Percentiles rank a stretch among this genome's conserved stretches.
phyloP scores from a whole-genome alignment of 179 eudicot species.

The Beta lomatogona region DNA sequence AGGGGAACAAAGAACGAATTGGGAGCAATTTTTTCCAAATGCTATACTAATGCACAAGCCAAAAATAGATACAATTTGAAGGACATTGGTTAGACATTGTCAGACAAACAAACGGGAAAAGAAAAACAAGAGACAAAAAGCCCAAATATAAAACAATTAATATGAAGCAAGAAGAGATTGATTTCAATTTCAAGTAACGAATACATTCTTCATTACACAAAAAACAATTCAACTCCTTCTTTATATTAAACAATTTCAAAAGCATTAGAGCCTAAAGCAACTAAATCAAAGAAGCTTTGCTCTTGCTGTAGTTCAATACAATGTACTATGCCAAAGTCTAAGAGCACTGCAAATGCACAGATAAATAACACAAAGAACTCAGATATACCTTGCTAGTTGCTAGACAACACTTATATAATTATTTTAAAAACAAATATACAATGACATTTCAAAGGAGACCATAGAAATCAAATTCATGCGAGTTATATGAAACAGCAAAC shows the following conservation, averaged over 20 bases:
- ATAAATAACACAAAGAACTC: background rate
- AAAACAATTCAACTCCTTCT: background rate
- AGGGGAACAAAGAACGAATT: background rate
- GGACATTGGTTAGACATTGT: background rate
- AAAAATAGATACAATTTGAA: slow-evolving; percentile 6
- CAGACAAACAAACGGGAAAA: background rate
- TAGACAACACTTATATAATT: background rate
- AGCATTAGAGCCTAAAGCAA: background rate
- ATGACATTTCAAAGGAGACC: background rate
- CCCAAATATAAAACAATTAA: background rate
- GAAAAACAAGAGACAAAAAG: background rate
- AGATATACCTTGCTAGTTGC: background rate
- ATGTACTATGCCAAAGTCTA: background rate
- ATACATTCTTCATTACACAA: too few species aligned
- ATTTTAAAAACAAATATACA: background rate
- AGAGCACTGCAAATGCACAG: background rate
- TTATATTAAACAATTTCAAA: background rate
- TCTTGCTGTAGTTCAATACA: background rate
- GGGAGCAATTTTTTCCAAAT: slow-evolving; percentile 1
- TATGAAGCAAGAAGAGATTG: background rate
- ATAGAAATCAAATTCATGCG: background rate
- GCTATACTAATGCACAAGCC: slow-evolving; percentile 9
- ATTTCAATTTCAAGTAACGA: background rate
- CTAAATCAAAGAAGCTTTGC: background rate
- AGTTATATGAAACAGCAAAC: background rate